phyloP scores from a whole-genome alignment of 495 filamentous ascomycete species.

The Hypoxylon crocopeplum region DNA sequence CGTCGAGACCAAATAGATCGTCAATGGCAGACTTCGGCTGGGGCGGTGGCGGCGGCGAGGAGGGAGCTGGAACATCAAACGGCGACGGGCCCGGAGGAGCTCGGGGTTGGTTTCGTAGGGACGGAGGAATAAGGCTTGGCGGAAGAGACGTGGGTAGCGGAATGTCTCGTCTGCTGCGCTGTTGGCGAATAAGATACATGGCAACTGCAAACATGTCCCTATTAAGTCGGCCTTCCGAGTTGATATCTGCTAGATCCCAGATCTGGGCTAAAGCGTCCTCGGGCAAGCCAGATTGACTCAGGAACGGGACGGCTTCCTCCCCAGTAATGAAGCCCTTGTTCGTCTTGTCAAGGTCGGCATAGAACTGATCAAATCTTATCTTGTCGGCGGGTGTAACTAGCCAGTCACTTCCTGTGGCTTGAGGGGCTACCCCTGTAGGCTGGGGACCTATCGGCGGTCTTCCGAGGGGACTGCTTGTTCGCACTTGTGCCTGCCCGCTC shows the following conservation, averaged over 20 bases:
- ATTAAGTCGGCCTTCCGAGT: conserved; percentile 82
- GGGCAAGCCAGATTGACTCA: conserved; percentile 86
- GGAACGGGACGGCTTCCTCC: conserved; percentile 94
- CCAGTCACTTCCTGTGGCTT: conserved; percentile 78
- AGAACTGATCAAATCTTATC: conserved; percentile 81
- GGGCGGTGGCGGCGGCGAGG: conserved; percentile 57
- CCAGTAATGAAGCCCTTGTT: conserved; percentile 83
- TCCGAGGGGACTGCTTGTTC: conserved; percentile 75
- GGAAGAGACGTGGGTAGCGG: conserved; percentile 77
- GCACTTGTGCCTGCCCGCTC: conserved; percentile 52
- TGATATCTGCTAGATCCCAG: conserved; percentile 96
- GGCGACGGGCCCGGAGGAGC: conserved; percentile 56
- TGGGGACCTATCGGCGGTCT: conserved; percentile 61
- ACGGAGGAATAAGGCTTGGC: conserved; percentile 83
- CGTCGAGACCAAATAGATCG: conserved; percentile 89
- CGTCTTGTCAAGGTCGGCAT: conserved; percentile 77
- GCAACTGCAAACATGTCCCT: conserved; percentile 95
- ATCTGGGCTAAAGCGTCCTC: conserved; percentile 94
- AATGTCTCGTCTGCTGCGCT: conserved; percentile 72
- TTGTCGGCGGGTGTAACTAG: conserved; percentile 83
- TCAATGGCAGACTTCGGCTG: conserved; percentile 80
- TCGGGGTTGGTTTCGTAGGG: conserved; percentile 73
- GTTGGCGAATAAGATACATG: conserved; percentile 94
- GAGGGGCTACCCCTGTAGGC: conserved; percentile 48
- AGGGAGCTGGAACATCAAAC: conserved; percentile 51